Base-by-base conservation (phyloP, 2,329 filamentous ascomycete species). In the Helicocarpus griseus region DNA sequence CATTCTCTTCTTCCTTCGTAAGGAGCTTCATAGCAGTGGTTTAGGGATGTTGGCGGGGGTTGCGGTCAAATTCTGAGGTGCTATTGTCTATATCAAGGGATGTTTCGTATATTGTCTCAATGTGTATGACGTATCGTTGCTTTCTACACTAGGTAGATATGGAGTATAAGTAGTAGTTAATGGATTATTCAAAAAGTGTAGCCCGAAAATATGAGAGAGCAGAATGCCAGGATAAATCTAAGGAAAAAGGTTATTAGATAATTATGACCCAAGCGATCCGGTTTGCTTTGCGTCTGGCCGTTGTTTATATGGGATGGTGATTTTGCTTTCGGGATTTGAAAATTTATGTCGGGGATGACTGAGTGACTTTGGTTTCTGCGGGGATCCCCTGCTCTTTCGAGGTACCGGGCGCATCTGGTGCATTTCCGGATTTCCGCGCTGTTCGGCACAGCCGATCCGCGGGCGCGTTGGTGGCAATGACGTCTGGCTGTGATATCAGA, bases 1-100 rank as follows among this genome's bases (percentile, higher is more conserved):
- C 87, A 54, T 77, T 69, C 73, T 96, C 90, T 74, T 96, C 88
- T 80, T 96, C 89, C 69, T 91, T 89, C 62, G 87, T 94, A 67
- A 97, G 79, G 66, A 97, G 77, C 85, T 96, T 97, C 93, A 97
- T 98, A 57, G 70, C 9, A 9, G 61, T 58, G 59, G 58, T 55
- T 49, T 50, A 49, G 21, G 31, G 46, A 19, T 19, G 35, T 51
- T 40, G 51, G 29, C 49, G 44, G 51, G 36, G 49, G 26, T 50
- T 5, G 9, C 24, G n/a, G n/a, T 4, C n/a, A 40, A 19, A 19
- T n/a, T n/a, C n/a, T n/a, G 38, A 51, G 31, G 40, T 50, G 28
- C 19, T 33, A 49, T 49, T 14, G 17, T 36, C 24, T 9, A 51
- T 14, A 9, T 14, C 31, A 14, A 35, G 31, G 31, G 31, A 35